Evolutionary conservation across 2,329 filamentous ascomycete genomes (phyloP), one percentile per base, ranked within the genome.

Genomic region (Talaromyces piceae): DNA sequence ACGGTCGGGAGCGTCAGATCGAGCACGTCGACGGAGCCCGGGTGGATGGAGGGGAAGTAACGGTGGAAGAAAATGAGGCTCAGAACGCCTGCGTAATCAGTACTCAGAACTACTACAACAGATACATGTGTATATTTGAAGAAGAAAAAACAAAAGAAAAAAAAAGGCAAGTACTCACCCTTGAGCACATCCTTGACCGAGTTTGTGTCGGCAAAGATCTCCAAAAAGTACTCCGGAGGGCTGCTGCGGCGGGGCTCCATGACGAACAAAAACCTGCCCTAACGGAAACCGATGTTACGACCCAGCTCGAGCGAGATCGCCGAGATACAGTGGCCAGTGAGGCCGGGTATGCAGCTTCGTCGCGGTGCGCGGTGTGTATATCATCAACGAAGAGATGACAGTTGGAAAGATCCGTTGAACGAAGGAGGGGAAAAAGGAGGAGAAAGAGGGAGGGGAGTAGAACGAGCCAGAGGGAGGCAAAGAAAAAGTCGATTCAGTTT

Each of bases 51-150:
- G 52, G 89, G 89, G 77, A 97, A 96, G 80, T 91, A 95, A 64
- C 93, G 87, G 75, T 96, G 91, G 79, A 97, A 97, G 82, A 97
- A 98, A 69, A 97, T 96, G 47, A 91, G 94, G 70, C 96, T 91
- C 46, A 97, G 80, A 67, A 96, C 87, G 57, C 87, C 91, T 95
- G 62, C 37, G 31, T 11, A 18, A 25, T 27, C 20, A 26, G 5
- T 8, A 13, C 9, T 8, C n/a, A n/a, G n/a, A n/a, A n/a, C n/a
- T n/a, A n/a, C n/a, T n/a, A n/a, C n/a, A n/a, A n/a, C n/a, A n/a
- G n/a, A n/a, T n/a, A n/a, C n/a, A n/a, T n/a, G n/a, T n/a, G n/a
- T n/a, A n/a, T n/a, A n/a, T n/a, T n/a, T n/a, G n/a, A n/a, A 4
- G 44, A 41, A 52, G 12, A 54, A 23, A 22, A 39, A 28, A 16